A percentile compares a stretch with the other conserved stretches of the same genome.
Evolutionary conservation across 73 alveolate species (phyloP).

Genomic region (Symbiodinium pilosum): DNA sequence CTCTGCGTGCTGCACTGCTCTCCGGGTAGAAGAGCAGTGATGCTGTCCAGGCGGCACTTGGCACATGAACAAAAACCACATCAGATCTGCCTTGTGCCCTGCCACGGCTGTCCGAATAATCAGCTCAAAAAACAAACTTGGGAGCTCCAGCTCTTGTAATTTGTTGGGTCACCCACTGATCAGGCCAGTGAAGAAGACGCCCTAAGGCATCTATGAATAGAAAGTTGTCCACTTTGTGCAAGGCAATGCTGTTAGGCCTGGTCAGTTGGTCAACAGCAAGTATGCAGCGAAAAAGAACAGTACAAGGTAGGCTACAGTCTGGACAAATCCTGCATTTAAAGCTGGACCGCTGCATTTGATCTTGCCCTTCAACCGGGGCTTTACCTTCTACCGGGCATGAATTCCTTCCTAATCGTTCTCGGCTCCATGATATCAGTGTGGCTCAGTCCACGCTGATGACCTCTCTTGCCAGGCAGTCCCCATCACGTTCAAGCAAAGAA

Average conservation of each 20-base stretch:
- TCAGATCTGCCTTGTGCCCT: not conserved
- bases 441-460: slow-evolving; percentile 81
- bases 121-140: not conserved
- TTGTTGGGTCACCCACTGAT: not conserved
- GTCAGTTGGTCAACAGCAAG: no score
- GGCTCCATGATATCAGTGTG: not conserved
- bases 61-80: not conserved
- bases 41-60: not conserved
- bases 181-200: not conserved
- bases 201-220: not conserved
- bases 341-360: no score
- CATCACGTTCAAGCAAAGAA: no score
- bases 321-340: no score
- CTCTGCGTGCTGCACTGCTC: not conserved
- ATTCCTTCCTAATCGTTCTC: no score
- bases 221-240: no score
- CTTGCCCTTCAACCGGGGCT: no score
- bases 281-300: no score
- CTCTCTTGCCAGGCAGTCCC: not conserved
- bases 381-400: no score
- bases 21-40: not conserved
- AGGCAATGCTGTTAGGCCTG: no score
- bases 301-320: no score
- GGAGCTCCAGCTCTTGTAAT: not conserved
- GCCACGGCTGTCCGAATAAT: not conserved